Evolutionary conservation across 306 rosid species (phyloP).

Genomic region (Vicia villosa): DNA sequence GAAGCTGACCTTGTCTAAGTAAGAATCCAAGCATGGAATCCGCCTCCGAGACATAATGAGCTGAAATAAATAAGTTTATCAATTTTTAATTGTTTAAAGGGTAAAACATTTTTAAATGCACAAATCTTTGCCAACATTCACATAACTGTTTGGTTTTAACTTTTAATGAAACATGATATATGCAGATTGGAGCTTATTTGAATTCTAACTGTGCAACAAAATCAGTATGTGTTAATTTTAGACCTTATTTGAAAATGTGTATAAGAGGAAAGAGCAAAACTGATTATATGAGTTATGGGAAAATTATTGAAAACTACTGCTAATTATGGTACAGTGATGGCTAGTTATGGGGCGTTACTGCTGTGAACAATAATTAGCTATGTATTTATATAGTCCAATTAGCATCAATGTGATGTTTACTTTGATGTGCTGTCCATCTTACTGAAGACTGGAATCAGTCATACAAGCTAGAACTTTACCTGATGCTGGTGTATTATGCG

Average conservation of each 20-base stretch:
- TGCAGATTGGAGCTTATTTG: slow-evolving; percentile 9
- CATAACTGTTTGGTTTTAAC: neutral
- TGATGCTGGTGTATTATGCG: slow-evolving; percentile 86
- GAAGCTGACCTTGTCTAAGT: slow-evolving; percentile 79
- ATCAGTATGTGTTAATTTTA: neutral
- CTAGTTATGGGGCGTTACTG: too few relatives aligned
- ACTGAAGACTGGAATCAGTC: slow-evolving; percentile 8
- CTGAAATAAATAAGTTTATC: slow-evolving; percentile 52
- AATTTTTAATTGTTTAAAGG: slow-evolving; percentile 29
- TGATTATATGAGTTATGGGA: too few relatives aligned
- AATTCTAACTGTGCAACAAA: neutral
- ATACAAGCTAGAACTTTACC: slow-evolving; percentile 46
- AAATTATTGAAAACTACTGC: too few relatives aligned
- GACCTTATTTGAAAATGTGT: too few relatives aligned
- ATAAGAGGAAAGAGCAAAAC: too few relatives aligned
- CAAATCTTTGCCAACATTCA: slow-evolving; percentile 7
- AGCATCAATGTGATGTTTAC: slow-evolving; percentile 31
- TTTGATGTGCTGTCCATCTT: slow-evolving; percentile 20
- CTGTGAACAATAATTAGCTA: too few relatives aligned
- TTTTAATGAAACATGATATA: neutral
- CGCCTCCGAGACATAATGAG: slow-evolving; percentile 92
- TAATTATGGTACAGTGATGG: too few relatives aligned
- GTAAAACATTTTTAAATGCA: slow-evolving; percentile 15
- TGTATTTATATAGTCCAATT: neutral
- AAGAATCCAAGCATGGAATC: slow-evolving; percentile 96